These are phyloP conservation scores for Oidiodendron maius DNA, from an alignment of 495 filamentous ascomycete species.

Conservation along the genomic window DNA sequence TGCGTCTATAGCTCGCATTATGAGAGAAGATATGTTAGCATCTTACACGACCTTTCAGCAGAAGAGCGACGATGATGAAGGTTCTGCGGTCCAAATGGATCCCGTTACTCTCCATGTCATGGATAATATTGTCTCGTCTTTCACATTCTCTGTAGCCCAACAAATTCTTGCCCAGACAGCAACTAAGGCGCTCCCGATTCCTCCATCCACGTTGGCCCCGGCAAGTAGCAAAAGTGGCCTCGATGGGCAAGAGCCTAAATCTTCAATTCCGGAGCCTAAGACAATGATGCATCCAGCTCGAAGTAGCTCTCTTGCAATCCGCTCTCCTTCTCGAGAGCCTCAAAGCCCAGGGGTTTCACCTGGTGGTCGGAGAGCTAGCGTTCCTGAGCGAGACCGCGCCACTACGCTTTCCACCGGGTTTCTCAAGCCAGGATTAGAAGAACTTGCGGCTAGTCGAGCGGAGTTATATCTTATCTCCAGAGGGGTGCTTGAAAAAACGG, in stretches of 20 bases:
- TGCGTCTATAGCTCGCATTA: slow-evolving; percentile 64
- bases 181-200: slow-evolving; percentile 60
- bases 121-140: slow-evolving; percentile 78
- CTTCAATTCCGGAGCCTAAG: slow-evolving; percentile 53
- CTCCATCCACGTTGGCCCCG: slow-evolving; percentile 47
- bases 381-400: slow-evolving; percentile 22
- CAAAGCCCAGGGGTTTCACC: slow-evolving; percentile 37
- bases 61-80: slow-evolving; percentile 14
- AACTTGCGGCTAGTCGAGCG: slow-evolving; percentile 75
- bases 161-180: slow-evolving; percentile 74
- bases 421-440: slow-evolving; percentile 65
- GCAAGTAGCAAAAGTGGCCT: slow-evolving; percentile 13
- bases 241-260: slow-evolving; percentile 41
- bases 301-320: slow-evolving; percentile 40
- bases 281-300: slow-evolving; percentile 58
- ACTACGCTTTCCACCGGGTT: slow-evolving; percentile 23
- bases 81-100: slow-evolving; percentile 17
- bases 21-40: slow-evolving; percentile 65
- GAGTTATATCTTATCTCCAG: slow-evolving; percentile 76
- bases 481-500: slow-evolving; percentile 69
- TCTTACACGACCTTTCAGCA: slow-evolving; percentile 29
- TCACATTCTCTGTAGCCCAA: slow-evolving; percentile 72
- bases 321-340: slow-evolving; percentile 23
- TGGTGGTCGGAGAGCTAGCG: slow-evolving; percentile 23
- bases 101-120: slow-evolving; percentile 46